Evolutionary conservation across 2,329 filamentous ascomycete genomes (phyloP).

Genomic region (Orbilia oligospora): DNA sequence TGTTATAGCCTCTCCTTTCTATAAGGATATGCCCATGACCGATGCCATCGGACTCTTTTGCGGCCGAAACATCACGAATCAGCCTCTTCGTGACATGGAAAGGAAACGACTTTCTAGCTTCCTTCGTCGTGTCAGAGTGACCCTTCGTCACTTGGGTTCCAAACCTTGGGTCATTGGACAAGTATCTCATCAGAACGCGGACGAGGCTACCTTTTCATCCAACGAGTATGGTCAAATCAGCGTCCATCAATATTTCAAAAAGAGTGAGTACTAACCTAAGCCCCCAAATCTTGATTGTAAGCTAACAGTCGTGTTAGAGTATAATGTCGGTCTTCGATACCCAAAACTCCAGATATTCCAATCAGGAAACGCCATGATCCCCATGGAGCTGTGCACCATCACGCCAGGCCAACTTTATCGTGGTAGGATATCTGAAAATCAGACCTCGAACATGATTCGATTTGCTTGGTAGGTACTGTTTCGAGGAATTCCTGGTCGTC

Average conservation of each 20-base stretch:
- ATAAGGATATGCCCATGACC: slow-evolving; percentile 69
- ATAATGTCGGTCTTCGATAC: slow-evolving; percentile 17
- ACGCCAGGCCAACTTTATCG: slow-evolving; percentile 32
- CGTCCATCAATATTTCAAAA: slow-evolving; percentile 41
- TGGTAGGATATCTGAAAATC: slow-evolving; percentile 32
- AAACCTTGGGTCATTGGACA: slow-evolving; percentile 19
- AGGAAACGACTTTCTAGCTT: slow-evolving; percentile 12
- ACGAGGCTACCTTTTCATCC: slow-evolving; percentile 21
- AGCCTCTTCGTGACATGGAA: slow-evolving; percentile 25
- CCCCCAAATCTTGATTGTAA: neutral
- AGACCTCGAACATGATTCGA: slow-evolving; percentile 44
- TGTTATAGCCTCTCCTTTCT: slow-evolving; percentile 74
- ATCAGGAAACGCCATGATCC: slow-evolving; percentile 32
- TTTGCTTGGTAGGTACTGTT: slow-evolving; percentile 44
- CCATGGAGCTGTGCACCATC: slow-evolving; percentile 33
- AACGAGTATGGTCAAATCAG: slow-evolving; percentile 23
- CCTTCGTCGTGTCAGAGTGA: slow-evolving; percentile 36
- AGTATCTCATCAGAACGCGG: slow-evolving; percentile 14
- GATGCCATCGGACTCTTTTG: slow-evolving; percentile 66
- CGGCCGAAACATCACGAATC: slow-evolving; percentile 17
- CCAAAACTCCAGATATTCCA: slow-evolving; percentile 31
- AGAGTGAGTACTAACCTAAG: slow-evolving; percentile 25
- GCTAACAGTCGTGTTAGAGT: slow-evolving; percentile 29
- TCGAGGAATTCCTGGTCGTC: neutral
- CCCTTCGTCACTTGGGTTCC: slow-evolving; percentile 19